These are phyloP conservation scores for Lasiodiplodia sp. DNA, from an alignment of 2,329 filamentous ascomycete genomes.

Conservation along the genomic window DNA sequence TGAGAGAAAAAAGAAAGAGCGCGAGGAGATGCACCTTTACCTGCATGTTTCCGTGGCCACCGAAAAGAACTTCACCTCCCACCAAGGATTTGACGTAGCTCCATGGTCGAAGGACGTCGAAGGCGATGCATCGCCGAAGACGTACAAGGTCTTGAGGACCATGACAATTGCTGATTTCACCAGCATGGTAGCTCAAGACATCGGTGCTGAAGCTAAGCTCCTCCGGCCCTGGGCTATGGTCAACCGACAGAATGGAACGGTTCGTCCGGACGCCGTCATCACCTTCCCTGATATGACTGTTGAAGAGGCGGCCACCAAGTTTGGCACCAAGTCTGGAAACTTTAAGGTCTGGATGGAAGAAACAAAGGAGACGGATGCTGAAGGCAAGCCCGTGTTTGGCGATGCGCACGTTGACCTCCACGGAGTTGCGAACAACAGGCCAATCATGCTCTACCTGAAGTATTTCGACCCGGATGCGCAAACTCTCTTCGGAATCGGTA, in stretches of 20 bases:
- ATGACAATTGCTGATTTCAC: conserved; percentile 80
- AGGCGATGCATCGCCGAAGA: conserved; percentile 70
- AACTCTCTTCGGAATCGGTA: conserved; percentile 75
- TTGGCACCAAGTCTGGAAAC: conserved; percentile 69
- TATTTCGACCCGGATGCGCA: conserved; percentile 84
- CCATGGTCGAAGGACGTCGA: conserved; percentile 69
- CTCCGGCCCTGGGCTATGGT: conserved; percentile 97
- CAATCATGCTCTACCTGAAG: conserved; percentile 89
- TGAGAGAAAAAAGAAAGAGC: conserved; percentile 83
- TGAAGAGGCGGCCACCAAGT: conserved; percentile 72
- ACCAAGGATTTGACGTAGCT: conserved; percentile 83
- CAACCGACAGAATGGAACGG: conserved; percentile 96
- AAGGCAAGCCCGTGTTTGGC: conserved; percentile 77
- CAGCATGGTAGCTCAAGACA: conserved; percentile 72
- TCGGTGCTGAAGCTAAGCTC: conserved; percentile 70
- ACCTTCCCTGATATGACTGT: conserved; percentile 74
- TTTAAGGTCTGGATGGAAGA: conserved; percentile 87
- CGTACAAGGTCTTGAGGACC: conserved; percentile 76
- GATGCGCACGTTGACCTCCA: conserved; percentile 66
- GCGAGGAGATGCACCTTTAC: conserved; percentile 93
- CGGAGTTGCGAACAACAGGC: conserved; percentile 59
- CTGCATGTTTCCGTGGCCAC: conserved; percentile 84
- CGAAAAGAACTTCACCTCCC: conserved; percentile 78
- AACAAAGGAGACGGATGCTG: conserved; percentile 70
- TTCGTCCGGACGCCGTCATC: conserved; percentile 87